Evolutionary conservation across 2,329 filamentous ascomycete species (phyloP).

Genomic region (Sarocladium strictum): DNA sequence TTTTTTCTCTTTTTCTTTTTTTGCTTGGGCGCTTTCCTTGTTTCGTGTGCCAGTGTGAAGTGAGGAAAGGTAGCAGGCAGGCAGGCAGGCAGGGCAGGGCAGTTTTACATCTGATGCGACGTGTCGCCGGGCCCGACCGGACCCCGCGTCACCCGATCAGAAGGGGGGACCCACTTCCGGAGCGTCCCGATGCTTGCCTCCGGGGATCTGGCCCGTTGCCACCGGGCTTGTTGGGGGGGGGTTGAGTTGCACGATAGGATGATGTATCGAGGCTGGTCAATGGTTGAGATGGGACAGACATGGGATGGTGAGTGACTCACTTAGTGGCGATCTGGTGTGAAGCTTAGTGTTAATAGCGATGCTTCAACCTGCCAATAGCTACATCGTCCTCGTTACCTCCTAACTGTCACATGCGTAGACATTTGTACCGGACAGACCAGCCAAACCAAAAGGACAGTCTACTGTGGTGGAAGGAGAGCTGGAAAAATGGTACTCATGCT

Average conservation of each 20-base stretch:
- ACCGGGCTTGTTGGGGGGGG: not conserved
- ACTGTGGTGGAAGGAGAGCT: too few species aligned
- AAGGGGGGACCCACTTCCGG: conserved; percentile 1
- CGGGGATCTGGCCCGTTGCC: not conserved
- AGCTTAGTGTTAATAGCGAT: too few species aligned
- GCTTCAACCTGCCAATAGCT: too few species aligned
- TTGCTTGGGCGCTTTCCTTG: too few species aligned
- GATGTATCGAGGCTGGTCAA: not conserved
- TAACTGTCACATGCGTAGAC: too few species aligned
- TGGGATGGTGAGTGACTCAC: conserved; percentile 4
- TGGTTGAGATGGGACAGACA: not conserved
- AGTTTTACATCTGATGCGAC: not conserved
- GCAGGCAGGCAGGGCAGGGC: too few species aligned
- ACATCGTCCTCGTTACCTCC: too few species aligned
- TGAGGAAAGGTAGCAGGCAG: too few species aligned
- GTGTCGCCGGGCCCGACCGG: not conserved
- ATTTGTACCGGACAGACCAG: too few species aligned
- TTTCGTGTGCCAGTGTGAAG: not conserved
- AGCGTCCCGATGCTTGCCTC: conserved; percentile 7
- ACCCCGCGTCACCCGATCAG: not conserved
- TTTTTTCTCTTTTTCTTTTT: too few species aligned
- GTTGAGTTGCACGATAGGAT: not conserved
- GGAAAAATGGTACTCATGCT: too few species aligned
- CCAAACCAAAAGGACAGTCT: too few species aligned
- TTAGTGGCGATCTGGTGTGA: not conserved